These are phyloP conservation scores for Phytophthora constricta DNA, from an alignment of 352 stramenopile genomes.

Conservation along the genomic window DNA sequence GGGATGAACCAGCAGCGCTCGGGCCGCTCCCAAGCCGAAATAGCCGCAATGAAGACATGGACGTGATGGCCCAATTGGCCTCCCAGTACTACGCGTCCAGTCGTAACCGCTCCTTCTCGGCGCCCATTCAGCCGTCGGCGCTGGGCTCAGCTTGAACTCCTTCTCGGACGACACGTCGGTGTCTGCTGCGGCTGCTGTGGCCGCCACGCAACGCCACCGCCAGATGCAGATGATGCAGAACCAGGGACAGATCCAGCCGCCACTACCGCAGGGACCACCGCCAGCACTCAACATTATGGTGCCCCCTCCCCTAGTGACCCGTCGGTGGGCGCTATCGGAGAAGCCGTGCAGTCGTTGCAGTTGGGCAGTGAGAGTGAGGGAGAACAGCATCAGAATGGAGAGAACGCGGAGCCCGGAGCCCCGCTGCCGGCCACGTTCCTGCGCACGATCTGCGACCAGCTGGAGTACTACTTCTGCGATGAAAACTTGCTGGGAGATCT, in stretches of 20 bases:
- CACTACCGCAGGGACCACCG: slow-evolving; percentile 45
- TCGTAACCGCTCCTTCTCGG: slow-evolving; percentile 76
- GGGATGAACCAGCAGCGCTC: slow-evolving; percentile 19
- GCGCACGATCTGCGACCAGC: slow-evolving; percentile 86
- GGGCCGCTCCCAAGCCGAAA: slow-evolving; percentile 9
- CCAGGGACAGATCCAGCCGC: slow-evolving; percentile 30
- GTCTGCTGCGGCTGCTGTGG: slow-evolving; percentile 21
- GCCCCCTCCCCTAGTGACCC: slow-evolving; percentile 34
- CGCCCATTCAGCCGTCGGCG: slow-evolving; percentile 67
- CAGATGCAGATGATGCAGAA: slow-evolving; percentile 32
- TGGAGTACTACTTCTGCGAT: slow-evolving; percentile 91
- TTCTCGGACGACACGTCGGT: slow-evolving; percentile 56
- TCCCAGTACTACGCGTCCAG: slow-evolving; percentile 81
- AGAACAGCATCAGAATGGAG: slow-evolving; percentile 47
- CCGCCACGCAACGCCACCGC: slow-evolving; percentile 25
- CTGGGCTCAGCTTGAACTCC: slow-evolving; percentile 62
- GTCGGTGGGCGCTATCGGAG: slow-evolving; percentile 69
- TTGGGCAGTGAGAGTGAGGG: slow-evolving; percentile 45
- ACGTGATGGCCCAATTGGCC: slow-evolving; percentile 85
- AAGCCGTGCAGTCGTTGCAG: slow-evolving; percentile 64
- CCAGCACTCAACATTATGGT: slow-evolving; percentile 61
- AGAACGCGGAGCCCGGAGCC: slow-evolving; percentile 24
- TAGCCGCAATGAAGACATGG: slow-evolving; percentile 51
- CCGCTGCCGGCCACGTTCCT: slow-evolving; percentile 82
- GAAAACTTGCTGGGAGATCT: slow-evolving; percentile 87